These are phyloP conservation scores for Calamus simplicifolius DNA, from an alignment of 176 grass and related monocot genomes.

Conservation along the genomic window DNA sequence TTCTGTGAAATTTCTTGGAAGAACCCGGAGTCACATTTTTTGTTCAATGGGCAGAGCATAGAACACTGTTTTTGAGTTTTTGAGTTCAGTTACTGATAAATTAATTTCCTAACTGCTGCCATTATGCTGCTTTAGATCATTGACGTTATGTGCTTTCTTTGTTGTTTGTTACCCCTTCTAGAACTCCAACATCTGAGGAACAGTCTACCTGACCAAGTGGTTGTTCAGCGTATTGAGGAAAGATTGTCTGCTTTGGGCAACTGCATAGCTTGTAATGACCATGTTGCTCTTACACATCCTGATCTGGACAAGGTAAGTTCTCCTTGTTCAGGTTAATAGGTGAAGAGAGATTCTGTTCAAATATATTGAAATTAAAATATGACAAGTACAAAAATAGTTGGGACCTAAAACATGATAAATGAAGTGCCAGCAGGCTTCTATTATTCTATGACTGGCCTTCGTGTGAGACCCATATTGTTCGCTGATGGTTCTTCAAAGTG, in stretches of 20 bases:
- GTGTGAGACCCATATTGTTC: too few species aligned
- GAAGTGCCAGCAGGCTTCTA: too few species aligned
- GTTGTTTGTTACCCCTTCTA: constrained; percentile 18
- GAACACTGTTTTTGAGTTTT: background rate
- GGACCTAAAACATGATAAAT: too few species aligned
- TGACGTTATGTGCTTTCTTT: constrained; percentile 4
- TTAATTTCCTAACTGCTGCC: background rate
- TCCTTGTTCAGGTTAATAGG: background rate
- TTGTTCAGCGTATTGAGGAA: constrained; percentile 89
- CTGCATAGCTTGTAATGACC: constrained; percentile 86
- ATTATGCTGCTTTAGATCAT: too few species aligned
- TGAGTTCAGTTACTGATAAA: background rate
- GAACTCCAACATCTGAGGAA: constrained; percentile 98
- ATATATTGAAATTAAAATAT: too few species aligned
- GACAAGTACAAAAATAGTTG: too few species aligned
- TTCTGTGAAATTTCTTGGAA: too few species aligned
- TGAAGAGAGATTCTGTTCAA: background rate
- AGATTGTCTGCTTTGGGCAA: constrained; percentile 85
- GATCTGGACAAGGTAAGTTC: constrained; percentile 75
- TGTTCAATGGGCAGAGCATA: too few species aligned
- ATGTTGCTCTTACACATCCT: constrained; percentile 98
- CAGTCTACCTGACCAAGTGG: constrained; percentile 89
- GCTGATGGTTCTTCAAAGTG: too few species aligned
- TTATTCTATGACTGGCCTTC: too few species aligned
- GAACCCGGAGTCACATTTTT: too few species aligned